Conservation (phyloP, 345 rosid species). For the Streptanthus diversifolius region DNA sequence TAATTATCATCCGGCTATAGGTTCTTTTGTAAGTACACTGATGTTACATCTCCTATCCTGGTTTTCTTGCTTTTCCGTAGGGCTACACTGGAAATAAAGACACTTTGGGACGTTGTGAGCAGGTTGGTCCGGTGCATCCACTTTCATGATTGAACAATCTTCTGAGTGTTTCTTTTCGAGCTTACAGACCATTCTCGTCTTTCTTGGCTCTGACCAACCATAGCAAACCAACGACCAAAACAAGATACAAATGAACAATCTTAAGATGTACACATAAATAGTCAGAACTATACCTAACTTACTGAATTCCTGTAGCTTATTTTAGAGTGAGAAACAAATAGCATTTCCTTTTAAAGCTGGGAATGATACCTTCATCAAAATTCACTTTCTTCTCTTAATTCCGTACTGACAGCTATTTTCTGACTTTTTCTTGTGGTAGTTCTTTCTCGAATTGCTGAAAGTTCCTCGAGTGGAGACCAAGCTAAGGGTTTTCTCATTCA, state of each 20-base stretch:
- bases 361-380: too few species aligned
- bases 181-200: too few species aligned
- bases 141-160: constrained; percentile 9
- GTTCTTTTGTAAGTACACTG: constrained; percentile 11
- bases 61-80: constrained; percentile 39
- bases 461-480: constrained; percentile 80
- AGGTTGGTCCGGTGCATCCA: constrained; percentile 41
- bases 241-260: constrained; percentile 5
- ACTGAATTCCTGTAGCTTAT: too few species aligned
- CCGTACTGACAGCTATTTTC: constrained; percentile 17
- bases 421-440: constrained; percentile 44
- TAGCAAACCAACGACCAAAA: not conserved
- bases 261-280: constrained; percentile 14
- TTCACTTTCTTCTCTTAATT: not conserved
- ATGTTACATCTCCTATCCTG: constrained; percentile 19
- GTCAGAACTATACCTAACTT: too few species aligned
- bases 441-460: constrained; percentile 75
- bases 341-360: too few species aligned
- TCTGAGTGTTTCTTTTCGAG: not conserved
- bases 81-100: constrained; percentile 58
- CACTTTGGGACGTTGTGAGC: constrained; percentile 79
- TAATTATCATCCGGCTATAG: not conserved
- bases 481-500: constrained; percentile 75
- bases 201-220: too few species aligned
- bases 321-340: too few species aligned